Percentiles rank a stretch among this genome's conserved stretches.
Conservation (phyloP, 495 filamentous ascomycete species). For the Massariosphaeria phaeospora region DNA sequence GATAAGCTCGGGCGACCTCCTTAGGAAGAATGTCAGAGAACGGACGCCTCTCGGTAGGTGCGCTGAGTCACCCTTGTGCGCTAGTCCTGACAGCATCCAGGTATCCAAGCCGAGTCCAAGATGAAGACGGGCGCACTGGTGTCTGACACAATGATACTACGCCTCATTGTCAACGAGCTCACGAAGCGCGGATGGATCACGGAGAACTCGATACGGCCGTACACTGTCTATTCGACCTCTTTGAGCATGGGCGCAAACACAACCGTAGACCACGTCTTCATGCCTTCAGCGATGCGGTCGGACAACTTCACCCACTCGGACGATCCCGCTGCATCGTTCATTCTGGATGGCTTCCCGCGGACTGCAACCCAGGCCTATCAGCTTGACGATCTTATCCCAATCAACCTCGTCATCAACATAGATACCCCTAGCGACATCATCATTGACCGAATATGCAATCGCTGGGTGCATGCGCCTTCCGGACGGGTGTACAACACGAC, state of each 20-base stretch:
- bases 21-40: slow-evolving; percentile 79
- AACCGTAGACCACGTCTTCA: slow-evolving; percentile 40
- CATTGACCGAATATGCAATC: slow-evolving; percentile 77
- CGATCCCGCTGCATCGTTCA: slow-evolving; percentile 75
- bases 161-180: slow-evolving; percentile 84
- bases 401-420: slow-evolving; percentile 80
- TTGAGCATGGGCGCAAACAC: slow-evolving; percentile 17
- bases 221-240: slow-evolving; percentile 36
- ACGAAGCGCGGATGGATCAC: slow-evolving; percentile 75
- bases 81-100: slow-evolving; percentile 42
- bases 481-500: slow-evolving; percentile 90
- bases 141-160: slow-evolving; percentile 83
- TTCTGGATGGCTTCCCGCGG: slow-evolving; percentile 94
- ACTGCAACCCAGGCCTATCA: slow-evolving; percentile 73
- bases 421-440: slow-evolving; percentile 70
- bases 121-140: slow-evolving; percentile 83
- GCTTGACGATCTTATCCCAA: slow-evolving; percentile 73
- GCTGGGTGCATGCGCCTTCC: slow-evolving; percentile 90
- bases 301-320: slow-evolving; percentile 48
- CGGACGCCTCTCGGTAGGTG: slow-evolving; percentile 75
- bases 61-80: neutral
- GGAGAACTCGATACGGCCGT: slow-evolving; percentile 39
- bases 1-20: slow-evolving; percentile 88
- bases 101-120: slow-evolving; percentile 78
- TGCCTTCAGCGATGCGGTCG: slow-evolving; percentile 28